Evolutionary conservation across 495 filamentous ascomycete species (phyloP).

Genomic region (Mytilinidion resinicola): DNA sequence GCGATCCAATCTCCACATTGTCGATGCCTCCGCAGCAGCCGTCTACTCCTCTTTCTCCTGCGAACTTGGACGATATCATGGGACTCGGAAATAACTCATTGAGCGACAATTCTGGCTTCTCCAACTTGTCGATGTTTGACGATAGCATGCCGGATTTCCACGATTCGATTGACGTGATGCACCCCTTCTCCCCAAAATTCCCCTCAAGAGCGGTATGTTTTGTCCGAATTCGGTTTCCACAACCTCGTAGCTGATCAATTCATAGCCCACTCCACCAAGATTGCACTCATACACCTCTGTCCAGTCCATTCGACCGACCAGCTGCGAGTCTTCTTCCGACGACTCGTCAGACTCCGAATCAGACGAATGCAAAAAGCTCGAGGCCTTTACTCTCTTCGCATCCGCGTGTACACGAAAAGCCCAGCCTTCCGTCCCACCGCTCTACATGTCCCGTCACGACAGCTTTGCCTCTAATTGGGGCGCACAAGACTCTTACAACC

Average conservation of each 20-base stretch:
- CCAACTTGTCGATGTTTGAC: neutral
- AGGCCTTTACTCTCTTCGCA: neutral
- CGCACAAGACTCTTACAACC: neutral
- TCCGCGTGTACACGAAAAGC: neutral
- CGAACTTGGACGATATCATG: neutral
- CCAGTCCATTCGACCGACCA: neutral
- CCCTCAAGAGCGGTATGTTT: no score
- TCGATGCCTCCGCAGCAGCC: neutral
- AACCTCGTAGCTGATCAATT: no score
- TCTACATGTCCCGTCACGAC: neutral
- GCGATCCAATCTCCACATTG: neutral
- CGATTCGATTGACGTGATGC: neutral
- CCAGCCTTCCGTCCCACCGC: neutral
- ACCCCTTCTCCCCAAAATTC: no score
- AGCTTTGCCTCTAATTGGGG: neutral
- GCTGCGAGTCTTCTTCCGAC: neutral
- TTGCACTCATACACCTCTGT: no score
- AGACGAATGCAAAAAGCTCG: neutral
- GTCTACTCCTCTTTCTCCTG: neutral
- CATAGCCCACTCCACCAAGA: no score
- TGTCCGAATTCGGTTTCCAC: no score
- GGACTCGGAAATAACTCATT: neutral
- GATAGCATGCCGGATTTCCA: neutral
- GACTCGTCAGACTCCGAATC: neutral
- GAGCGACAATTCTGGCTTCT: neutral